These are phyloP conservation scores for Sedum album DNA, from an alignment of 164 flowering plant genomes.

Conservation along the genomic window DNA sequence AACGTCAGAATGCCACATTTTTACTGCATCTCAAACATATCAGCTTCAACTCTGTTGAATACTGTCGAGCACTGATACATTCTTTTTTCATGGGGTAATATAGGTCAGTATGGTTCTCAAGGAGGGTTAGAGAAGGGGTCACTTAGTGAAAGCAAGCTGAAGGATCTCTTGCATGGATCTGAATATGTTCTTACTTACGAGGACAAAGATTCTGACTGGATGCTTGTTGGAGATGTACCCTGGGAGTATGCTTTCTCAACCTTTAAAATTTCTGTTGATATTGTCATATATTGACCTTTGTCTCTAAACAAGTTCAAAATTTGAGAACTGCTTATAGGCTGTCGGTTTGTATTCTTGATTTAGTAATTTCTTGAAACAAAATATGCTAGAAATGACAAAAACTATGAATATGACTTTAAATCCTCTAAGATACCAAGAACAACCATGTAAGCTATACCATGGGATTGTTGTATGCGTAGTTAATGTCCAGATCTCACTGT, in stretches of 20 bases:
- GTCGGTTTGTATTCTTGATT: no score
- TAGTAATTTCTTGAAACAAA: no score
- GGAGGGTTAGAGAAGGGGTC: slow-evolving; percentile 56
- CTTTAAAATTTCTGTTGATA: neutral
- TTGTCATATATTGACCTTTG: neutral
- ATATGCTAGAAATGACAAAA: no score
- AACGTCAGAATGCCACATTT: neutral
- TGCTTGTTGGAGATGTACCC: slow-evolving; percentile 97
- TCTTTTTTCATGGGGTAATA: slow-evolving; percentile 15
- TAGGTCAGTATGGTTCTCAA: slow-evolving; percentile 80
- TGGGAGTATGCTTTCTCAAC: slow-evolving; percentile 67
- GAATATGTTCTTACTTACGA: slow-evolving; percentile 90
- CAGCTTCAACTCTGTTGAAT: neutral
- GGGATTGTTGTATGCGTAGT: no score
- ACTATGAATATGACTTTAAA: no score
- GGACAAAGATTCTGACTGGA: slow-evolving; percentile 92
- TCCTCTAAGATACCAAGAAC: no score
- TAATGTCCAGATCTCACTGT: no score
- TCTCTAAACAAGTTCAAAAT: neutral
- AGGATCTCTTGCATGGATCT: slow-evolving; percentile 80
- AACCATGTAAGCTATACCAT: no score
- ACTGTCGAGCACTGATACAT: neutral
- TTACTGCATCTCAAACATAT: neutral
- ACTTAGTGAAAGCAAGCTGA: slow-evolving; percentile 63
- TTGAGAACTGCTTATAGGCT: neutral